Evolutionary conservation across 2,329 filamentous ascomycete genomes (phyloP).

Genomic region (Clarireedia hainanense): DNA sequence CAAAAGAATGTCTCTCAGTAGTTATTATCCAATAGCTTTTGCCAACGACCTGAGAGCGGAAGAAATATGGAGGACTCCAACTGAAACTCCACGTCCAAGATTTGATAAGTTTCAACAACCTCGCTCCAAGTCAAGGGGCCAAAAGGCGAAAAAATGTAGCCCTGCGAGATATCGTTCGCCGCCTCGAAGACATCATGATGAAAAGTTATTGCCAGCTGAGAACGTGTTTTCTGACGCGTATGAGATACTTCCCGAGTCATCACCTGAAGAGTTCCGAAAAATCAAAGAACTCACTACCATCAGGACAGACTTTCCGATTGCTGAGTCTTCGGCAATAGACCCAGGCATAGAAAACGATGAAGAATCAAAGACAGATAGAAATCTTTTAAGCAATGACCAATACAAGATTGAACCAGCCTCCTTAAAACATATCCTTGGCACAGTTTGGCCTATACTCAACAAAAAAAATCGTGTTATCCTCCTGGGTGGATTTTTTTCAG

Average conservation of each 20-base stretch:
- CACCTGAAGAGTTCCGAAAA: background rate
- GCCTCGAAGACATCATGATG: background rate
- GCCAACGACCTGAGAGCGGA: constrained; percentile 14
- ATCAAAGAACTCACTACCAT: background rate
- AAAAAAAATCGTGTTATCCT: constrained; percentile 45
- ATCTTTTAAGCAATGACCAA: background rate
- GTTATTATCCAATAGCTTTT: constrained; percentile 11
- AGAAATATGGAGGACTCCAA: constrained; percentile 16
- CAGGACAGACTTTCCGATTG: background rate
- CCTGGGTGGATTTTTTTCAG: constrained; percentile 45
- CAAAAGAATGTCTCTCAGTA: constrained; percentile 12
- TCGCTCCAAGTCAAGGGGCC: background rate
- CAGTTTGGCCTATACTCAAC: constrained; percentile 61
- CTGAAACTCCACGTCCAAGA: background rate
- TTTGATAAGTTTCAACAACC: background rate
- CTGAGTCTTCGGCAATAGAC: background rate
- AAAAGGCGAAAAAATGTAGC: background rate
- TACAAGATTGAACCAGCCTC: constrained; percentile 21
- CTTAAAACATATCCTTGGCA: constrained; percentile 52
- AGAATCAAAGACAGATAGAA: background rate
- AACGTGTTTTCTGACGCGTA: background rate
- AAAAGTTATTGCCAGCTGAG: background rate
- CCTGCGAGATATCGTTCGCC: background rate
- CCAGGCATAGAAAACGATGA: background rate
- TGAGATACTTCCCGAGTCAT: background rate